phyloP scores from a whole-genome alignment of 257 asterid genomes.

The Fraxinus pennsylvanica region DNA sequence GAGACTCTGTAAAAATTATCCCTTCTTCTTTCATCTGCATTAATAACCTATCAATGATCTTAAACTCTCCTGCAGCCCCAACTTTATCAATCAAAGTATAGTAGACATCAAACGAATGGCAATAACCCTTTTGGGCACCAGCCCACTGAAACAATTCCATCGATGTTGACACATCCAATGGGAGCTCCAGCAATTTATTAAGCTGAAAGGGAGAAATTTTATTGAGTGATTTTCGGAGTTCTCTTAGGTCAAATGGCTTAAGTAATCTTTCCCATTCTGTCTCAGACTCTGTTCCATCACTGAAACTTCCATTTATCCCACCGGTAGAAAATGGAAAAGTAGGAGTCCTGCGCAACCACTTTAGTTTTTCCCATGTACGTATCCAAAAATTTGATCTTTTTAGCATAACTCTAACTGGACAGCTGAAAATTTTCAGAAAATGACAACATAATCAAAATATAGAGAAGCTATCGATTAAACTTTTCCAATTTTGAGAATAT shows the following conservation, averaged over 20 bases:
- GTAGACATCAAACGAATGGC: slow-evolving; percentile 70
- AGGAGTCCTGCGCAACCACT: slow-evolving; percentile 31
- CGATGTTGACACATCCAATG: slow-evolving; percentile 65
- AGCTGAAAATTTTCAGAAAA: slow-evolving; percentile 19
- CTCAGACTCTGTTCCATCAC: slow-evolving; percentile 49
- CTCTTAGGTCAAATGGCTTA: slow-evolving; percentile 79
- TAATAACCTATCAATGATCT: slow-evolving; percentile 59
- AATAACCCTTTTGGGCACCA: slow-evolving; percentile 62
- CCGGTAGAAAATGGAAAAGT: slow-evolving; percentile 30
- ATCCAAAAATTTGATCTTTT: slow-evolving; percentile 28
- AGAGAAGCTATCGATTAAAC: slow-evolving; percentile 11
- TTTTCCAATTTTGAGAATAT: neutral
- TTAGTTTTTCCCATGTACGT: slow-evolving; percentile 29
- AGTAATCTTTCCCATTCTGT: slow-evolving; percentile 90
- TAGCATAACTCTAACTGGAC: slow-evolving; percentile 35
- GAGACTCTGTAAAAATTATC: slow-evolving; percentile 59
- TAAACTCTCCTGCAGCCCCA: slow-evolving; percentile 61
- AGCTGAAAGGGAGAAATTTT: slow-evolving; percentile 77
- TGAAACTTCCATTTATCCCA: slow-evolving; percentile 33
- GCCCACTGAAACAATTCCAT: slow-evolving; percentile 73
- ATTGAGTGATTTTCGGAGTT: slow-evolving; percentile 64
- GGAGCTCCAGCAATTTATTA: slow-evolving; percentile 66
- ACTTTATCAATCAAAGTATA: slow-evolving; percentile 70
- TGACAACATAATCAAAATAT: slow-evolving; percentile 8
- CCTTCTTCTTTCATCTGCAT: slow-evolving; percentile 87